Evolutionary conservation across 177 flowering plant species (phyloP).

Genomic region (Vitis hybrid): DNA sequence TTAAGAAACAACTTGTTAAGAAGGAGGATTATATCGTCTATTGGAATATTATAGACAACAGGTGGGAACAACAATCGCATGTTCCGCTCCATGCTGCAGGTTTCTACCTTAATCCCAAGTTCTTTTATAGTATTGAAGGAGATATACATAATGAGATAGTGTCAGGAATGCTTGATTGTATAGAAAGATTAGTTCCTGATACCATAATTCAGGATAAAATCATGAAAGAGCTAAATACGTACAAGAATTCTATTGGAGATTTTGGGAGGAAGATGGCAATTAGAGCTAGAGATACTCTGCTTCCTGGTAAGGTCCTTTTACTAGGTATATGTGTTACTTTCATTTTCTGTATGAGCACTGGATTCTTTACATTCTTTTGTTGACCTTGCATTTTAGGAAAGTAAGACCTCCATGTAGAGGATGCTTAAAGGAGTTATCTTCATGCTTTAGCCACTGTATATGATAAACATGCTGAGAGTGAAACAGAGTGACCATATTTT

Average conservation of each 20-base stretch:
- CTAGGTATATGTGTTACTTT: not conserved
- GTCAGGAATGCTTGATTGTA: constrained; percentile 75
- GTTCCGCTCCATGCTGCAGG: constrained; percentile 85
- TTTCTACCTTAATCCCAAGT: constrained; percentile 82
- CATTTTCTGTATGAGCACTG: not conserved
- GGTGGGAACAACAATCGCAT: constrained; percentile 59
- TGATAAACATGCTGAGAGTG: too few relatives aligned
- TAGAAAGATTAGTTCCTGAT: constrained; percentile 85
- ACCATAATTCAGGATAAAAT: constrained; percentile 68
- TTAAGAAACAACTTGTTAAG: constrained; percentile 62
- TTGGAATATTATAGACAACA: constrained; percentile 79
- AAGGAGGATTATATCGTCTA: constrained; percentile 58
- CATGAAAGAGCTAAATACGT: constrained; percentile 65
- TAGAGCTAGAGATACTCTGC: constrained; percentile 69
- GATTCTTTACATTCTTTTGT: not conserved
- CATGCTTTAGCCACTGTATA: too few relatives aligned
- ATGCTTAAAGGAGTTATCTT: too few relatives aligned
- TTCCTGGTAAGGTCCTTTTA: constrained; percentile 59
- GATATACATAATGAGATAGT: constrained; percentile 57
- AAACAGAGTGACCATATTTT: too few relatives aligned
- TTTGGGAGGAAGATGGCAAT: constrained; percentile 89
- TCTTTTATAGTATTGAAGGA: constrained; percentile 68
- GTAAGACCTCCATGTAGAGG: too few relatives aligned
- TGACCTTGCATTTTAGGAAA: too few relatives aligned
- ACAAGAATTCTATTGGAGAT: constrained; percentile 78